Evolutionary conservation across 169 alveolate species (phyloP).

Genomic region (Eimeria maxima): DNA sequence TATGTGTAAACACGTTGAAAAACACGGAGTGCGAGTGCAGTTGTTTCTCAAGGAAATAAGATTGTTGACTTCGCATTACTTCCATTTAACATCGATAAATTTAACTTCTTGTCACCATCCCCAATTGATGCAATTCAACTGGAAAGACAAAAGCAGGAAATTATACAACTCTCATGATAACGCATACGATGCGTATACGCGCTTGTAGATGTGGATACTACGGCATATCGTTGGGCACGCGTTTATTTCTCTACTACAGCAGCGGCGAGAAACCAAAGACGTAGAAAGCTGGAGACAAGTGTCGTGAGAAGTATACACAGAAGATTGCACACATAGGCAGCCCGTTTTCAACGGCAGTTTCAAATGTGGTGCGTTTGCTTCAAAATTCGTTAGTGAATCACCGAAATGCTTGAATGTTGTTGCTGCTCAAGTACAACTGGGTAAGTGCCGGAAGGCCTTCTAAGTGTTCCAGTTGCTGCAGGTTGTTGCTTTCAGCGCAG

Average conservation of each 20-base stretch:
- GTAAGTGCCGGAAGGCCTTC: constrained; percentile 70
- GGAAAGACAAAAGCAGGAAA: background rate
- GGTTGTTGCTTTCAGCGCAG: constrained; percentile 66
- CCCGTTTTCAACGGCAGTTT: background rate
- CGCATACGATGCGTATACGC: background rate
- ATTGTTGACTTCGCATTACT: too few species aligned
- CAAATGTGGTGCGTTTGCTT: background rate
- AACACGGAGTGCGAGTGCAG: background rate
- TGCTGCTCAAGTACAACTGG: constrained; percentile 60
- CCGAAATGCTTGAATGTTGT: constrained; percentile 63
- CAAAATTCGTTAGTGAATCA: background rate
- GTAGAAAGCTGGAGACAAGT: too few species aligned
- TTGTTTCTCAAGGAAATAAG: background rate
- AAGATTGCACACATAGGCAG: background rate
- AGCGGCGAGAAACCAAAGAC: background rate
- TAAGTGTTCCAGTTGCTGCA: constrained; percentile 64
- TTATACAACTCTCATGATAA: background rate
- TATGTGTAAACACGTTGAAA: background rate
- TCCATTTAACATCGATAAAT: too few species aligned
- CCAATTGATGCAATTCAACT: too few species aligned
- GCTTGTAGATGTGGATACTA: background rate
- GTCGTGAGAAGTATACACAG: too few species aligned
- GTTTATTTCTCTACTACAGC: background rate
- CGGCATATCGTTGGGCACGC: background rate
- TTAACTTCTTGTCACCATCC: too few species aligned